Evolutionary conservation across 2,329 filamentous ascomycete species (phyloP), one percentile per base, ranked within the genome.

Genomic region (Thelonectria olida): DNA sequence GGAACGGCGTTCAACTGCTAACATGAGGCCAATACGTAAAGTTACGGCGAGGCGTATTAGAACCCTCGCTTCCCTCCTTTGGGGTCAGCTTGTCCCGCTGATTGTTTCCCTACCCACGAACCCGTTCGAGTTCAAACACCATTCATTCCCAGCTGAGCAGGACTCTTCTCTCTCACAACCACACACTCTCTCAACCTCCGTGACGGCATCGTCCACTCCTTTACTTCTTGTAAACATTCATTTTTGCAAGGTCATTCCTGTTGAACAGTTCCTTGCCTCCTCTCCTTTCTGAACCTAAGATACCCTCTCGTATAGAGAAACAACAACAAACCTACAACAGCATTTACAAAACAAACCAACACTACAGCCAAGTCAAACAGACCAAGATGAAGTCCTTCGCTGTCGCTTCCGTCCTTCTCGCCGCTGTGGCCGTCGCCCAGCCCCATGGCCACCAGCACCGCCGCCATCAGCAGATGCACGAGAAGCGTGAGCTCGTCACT

Each of bases 371-470:
- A n/a, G 12, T 34, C 31, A 34, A n/a, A 13, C 31, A 34, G 15
- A 48, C 36, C 69, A 78, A 63, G 44, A 84, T 84, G 82, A 84
- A 82, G 78, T 72, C 72, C 64, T 64, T 69, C 45, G 54, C 72
- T 50, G 44, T 76, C 61, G 69, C 74, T 54, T 76, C 72, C 31
- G 72, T 71, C 48, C 48, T 76, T 55, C 58, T 78, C 67, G 78
- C 68, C 72, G 78, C 75, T 65, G 78, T 78, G 68, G 83, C 79
- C 67, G 72, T 81, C 59, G 85, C 85, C 65, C 82, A 87, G 74
- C 85, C 85, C 60, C 80, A 79, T 64, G 76, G 72, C 67, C 76
- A 78, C 67, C 72, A 73, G 67, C 78, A 75, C 61, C 76, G 77
- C 31, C 73, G 78, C 65, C 67, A 75, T 55, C 20, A 56, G 22